phyloP scores from a whole-genome alignment of 2,329 filamentous ascomycete species.

The Seiridium cupressi region DNA sequence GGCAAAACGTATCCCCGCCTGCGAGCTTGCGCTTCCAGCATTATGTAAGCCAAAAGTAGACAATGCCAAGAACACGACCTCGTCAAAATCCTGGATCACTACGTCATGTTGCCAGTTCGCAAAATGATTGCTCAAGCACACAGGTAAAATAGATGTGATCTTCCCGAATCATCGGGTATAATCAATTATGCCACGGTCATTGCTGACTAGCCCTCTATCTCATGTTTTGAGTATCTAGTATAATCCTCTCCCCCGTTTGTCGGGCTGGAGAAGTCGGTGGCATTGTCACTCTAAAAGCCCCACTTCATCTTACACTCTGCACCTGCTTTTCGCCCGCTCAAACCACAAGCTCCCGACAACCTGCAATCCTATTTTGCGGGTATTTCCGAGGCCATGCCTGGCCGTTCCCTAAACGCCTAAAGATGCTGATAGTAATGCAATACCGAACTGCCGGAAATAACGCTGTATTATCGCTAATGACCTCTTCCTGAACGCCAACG shows the following conservation, averaged over 20 bases:
- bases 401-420: slow-evolving; percentile 4
- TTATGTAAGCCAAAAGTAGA: background rate
- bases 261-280: background rate
- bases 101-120: background rate
- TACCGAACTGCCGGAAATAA: background rate
- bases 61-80: no score
- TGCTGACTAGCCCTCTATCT: slow-evolving; percentile 2
- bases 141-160: no score
- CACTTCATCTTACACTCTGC: background rate
- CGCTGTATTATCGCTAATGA: background rate
- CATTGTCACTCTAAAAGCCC: background rate
- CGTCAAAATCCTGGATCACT: background rate
- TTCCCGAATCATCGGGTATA: no score
- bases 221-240: background rate
- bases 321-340: background rate
- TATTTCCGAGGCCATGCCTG: background rate
- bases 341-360: background rate
- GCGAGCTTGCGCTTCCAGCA: background rate
- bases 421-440: slow-evolving; percentile 2
- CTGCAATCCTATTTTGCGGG: background rate
- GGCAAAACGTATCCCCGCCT: no score
- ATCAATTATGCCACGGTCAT: background rate
- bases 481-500: slow-evolving; percentile 4
- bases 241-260: background rate
- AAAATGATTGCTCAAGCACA: no score